phyloP scores from a whole-genome alignment of 805 yeast genomes.

The Cyberlindnera nakhonratchasimensis region DNA sequence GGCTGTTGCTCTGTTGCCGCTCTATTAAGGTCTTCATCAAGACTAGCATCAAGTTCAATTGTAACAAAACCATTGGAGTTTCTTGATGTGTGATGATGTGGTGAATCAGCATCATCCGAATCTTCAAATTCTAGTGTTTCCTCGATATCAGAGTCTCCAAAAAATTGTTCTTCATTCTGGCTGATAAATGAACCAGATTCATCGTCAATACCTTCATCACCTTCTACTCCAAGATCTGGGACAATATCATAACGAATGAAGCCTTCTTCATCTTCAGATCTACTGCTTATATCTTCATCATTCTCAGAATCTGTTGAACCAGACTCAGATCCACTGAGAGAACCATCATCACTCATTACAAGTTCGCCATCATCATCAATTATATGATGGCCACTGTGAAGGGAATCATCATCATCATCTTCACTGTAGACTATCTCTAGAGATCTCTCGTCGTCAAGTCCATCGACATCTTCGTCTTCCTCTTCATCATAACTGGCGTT shows the following conservation, averaged over 20 bases:
- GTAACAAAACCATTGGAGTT: conserved; percentile 2
- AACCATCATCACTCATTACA: conserved; percentile 19
- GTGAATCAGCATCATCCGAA: conserved; percentile 13
- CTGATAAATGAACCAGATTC: conserved; percentile 26
- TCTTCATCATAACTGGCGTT: conserved; percentile 46
- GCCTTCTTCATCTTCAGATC: conserved; percentile 9
- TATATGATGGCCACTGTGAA: conserved; percentile 30
- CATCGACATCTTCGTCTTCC: conserved; percentile 34
- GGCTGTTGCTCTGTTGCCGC: not conserved
- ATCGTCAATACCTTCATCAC: conserved; percentile 25
- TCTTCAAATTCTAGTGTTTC: conserved; percentile 31
- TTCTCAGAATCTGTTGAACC: conserved; percentile 22
- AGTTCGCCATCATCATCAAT: conserved; percentile 25
- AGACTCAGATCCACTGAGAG: conserved; percentile 16
- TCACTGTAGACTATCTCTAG: conserved; percentile 33
- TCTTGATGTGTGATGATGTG: not conserved
- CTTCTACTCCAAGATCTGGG: conserved; percentile 13
- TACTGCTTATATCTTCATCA: conserved; percentile 14
- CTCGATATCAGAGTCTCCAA: conserved; percentile 14
- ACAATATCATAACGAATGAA: conserved; percentile 17
- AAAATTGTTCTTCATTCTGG: conserved; percentile 10
- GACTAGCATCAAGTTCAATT: conserved; percentile 8
- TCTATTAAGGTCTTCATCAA: conserved; percentile 6
- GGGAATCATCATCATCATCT: conserved; percentile 32
- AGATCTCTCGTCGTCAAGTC: conserved; percentile 19